These are phyloP conservation scores for Cyclotella sp. DNA, from an alignment of 108 stramenopile species.

Conservation along the genomic window DNA sequence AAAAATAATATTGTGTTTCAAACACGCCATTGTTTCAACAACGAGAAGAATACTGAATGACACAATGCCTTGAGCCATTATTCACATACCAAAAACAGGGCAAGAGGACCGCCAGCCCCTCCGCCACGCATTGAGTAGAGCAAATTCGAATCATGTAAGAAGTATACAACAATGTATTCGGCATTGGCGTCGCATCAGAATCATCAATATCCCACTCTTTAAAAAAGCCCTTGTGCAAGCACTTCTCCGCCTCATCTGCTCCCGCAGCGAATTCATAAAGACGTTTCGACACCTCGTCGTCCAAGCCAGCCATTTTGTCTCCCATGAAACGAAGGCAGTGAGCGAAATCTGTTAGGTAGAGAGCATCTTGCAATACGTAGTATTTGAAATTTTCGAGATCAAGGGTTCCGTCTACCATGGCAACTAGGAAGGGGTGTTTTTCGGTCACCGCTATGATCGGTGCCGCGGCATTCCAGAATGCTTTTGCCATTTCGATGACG, in stretches of 20 bases:
- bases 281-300: constrained; percentile 42
- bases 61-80: background rate
- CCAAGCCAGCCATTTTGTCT: constrained; percentile 40
- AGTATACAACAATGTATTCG: constrained; percentile 83
- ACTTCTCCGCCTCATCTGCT: constrained; percentile 76
- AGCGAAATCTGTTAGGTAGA: constrained; percentile 82
- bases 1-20: too few species aligned
- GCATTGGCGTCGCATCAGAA: constrained; percentile 67
- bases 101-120: constrained; percentile 81
- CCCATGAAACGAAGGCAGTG: constrained; percentile 63
- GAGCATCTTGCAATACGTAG: constrained; percentile 83
- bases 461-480: constrained; percentile 74
- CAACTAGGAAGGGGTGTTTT: constrained; percentile 82
- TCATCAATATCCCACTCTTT: constrained; percentile 72
- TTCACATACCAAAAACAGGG: constrained; percentile 75
- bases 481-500: constrained; percentile 54
- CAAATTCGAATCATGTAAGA: constrained; percentile 82
- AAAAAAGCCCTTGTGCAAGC: constrained; percentile 79
- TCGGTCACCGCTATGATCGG: constrained; percentile 71
- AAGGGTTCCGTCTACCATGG: constrained; percentile 83
- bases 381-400: constrained; percentile 70
- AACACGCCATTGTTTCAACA: too few species aligned
- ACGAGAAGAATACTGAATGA: too few species aligned
- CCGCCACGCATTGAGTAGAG: constrained; percentile 61
- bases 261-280: constrained; percentile 75